These are phyloP conservation scores for Lanzia echinophila DNA, from an alignment of 2,329 filamentous ascomycete species.

Conservation along the genomic window DNA sequence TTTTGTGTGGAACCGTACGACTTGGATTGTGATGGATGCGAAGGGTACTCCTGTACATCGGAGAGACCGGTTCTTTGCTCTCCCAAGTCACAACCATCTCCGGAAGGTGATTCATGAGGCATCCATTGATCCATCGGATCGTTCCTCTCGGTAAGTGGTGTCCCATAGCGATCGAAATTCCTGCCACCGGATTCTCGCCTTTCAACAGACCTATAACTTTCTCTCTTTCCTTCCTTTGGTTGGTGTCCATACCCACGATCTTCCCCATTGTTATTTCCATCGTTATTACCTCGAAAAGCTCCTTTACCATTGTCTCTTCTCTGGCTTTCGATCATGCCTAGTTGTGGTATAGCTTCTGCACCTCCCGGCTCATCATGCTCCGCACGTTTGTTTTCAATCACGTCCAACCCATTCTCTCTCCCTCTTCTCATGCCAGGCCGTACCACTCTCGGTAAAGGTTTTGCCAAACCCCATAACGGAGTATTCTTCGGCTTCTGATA, in stretches of 20 bases:
- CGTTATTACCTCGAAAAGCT: constrained; percentile 10
- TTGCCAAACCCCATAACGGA: constrained; percentile 18
- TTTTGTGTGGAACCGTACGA: background rate
- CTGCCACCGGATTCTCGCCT: background rate
- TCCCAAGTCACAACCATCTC: background rate
- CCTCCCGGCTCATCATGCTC: constrained; percentile 7
- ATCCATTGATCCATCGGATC: constrained; percentile 14
- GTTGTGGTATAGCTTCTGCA: constrained; percentile 11
- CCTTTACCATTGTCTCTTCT: constrained; percentile 5
- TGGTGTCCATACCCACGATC: constrained; percentile 6
- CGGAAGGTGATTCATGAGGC: background rate
- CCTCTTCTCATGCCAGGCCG: constrained; percentile 14
- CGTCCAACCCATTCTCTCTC: background rate
- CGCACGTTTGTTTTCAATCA: constrained; percentile 9
- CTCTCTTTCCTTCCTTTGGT: background rate
- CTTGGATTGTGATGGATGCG: background rate
- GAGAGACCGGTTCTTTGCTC: constrained; percentile 1
- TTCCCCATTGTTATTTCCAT: background rate
- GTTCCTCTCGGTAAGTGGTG: constrained; percentile 9
- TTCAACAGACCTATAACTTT: background rate
- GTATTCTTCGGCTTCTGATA: constrained; percentile 12
- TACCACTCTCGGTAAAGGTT: constrained; percentile 16
- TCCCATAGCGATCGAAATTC: background rate
- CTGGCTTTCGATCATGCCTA: constrained; percentile 16
- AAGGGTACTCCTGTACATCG: constrained; percentile 1